Evolutionary conservation across 208 protist genomes (phyloP).

Genomic region (Leishmania lainsoni): DNA sequence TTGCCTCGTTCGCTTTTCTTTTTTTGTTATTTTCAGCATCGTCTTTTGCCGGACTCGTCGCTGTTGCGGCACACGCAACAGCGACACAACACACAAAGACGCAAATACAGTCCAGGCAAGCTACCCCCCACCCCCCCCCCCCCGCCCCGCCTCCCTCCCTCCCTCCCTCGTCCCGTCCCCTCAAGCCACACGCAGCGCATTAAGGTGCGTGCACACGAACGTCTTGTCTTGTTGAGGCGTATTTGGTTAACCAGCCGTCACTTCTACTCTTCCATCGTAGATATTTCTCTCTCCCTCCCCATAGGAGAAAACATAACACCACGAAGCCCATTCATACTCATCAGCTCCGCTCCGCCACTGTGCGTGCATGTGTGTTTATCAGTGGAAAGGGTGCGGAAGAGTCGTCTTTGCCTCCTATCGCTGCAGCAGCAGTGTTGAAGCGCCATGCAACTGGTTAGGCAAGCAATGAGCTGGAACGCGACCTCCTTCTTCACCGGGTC

Average conservation of each 20-base stretch:
- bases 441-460: slow-evolving; percentile 1
- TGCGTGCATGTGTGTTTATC: neutral
- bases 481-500: slow-evolving; percentile 75
- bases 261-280: neutral
- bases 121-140: too few species aligned
- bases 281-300: neutral
- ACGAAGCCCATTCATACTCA: neutral
- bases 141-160: too few species aligned
- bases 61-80: neutral
- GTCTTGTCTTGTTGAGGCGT: too few species aligned
- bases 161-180: neutral
- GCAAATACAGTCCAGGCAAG: neutral
- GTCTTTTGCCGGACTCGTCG: too few species aligned
- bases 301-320: neutral
- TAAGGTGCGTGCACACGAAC: too few species aligned
- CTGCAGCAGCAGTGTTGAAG: neutral
- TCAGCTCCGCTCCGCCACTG: neutral
- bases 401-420: neutral
- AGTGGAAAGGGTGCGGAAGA: neutral
- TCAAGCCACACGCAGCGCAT: neutral
- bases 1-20: neutral
- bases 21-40: neutral
- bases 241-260: too few species aligned
- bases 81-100: neutral
- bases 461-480: slow-evolving; percentile 30